Conservation (phyloP, 202 grass and related monocot species). For the Panicum virgatum region DNA sequence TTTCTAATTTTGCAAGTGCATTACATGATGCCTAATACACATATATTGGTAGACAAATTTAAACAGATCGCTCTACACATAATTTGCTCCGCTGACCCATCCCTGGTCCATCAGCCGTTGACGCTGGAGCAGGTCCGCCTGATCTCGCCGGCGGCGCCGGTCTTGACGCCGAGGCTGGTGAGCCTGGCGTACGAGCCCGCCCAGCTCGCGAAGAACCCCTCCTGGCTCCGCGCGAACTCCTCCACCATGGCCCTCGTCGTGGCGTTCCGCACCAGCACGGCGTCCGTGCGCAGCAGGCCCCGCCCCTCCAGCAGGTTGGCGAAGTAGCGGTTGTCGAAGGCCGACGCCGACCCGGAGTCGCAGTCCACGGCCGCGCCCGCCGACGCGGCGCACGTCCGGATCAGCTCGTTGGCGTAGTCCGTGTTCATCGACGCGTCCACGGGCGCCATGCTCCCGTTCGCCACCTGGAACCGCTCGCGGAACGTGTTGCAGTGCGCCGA, state of each 20-base stretch:
- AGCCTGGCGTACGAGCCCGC: conserved; percentile 67
- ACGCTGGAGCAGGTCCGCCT: conserved; percentile 59
- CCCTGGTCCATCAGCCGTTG: conserved; percentile 34
- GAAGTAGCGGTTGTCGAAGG: conserved; percentile 92
- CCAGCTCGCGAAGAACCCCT: conserved; percentile 76
- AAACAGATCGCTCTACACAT: neutral
- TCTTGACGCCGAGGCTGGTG: conserved; percentile 65
- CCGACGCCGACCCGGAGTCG: conserved; percentile 58
- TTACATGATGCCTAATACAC: neutral
- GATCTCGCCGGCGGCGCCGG: conserved; percentile 71
- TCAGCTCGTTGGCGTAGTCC: conserved; percentile 67
- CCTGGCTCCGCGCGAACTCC: conserved; percentile 71
- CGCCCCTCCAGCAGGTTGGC: conserved; percentile 65
- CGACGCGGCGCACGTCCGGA: conserved; percentile 45
- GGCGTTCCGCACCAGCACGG: conserved; percentile 63
- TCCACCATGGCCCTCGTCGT: conserved; percentile 57
- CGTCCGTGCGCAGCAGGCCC: conserved; percentile 80
- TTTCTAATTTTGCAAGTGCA: neutral
- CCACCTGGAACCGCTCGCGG: conserved; percentile 74
- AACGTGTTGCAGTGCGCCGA: conserved; percentile 88
- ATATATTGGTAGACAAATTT: neutral
- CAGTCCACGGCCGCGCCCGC: conserved; percentile 50
- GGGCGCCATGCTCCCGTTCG: conserved; percentile 68
- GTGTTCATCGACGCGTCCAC: conserved; percentile 67
- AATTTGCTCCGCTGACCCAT: neutral